Percentiles rank a stretch among this genome's conserved stretches.
phyloP scores from a whole-genome alignment of 176 grass and related monocot genomes.

The Paspalum notatum region DNA sequence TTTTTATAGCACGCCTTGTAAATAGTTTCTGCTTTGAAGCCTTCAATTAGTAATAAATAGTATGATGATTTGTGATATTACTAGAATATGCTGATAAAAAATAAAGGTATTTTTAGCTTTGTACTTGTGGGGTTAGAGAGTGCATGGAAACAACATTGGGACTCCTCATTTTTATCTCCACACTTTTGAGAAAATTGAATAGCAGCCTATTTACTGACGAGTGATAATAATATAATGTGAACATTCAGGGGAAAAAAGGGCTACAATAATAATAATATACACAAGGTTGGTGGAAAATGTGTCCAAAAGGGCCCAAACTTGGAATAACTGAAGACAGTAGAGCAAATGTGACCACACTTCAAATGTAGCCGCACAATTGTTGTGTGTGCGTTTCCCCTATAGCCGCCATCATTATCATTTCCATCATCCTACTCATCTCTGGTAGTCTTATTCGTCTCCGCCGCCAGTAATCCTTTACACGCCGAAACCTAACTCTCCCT shows the following conservation, averaged over 20 bases:
- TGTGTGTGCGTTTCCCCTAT: background rate
- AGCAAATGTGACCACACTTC: background rate
- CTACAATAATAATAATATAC: too few relatives aligned
- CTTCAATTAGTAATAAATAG: too few relatives aligned
- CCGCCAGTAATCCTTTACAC: constrained; percentile 6
- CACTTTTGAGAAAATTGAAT: background rate
- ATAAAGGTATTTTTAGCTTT: too few relatives aligned
- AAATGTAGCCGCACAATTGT: background rate
- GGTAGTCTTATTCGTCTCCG: background rate
- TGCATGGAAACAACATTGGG: background rate
- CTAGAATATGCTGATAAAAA: too few relatives aligned
- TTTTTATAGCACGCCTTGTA: too few relatives aligned
- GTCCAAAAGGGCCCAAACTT: background rate
- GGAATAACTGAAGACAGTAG: too few relatives aligned
- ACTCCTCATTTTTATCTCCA: background rate
- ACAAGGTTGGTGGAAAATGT: too few relatives aligned
- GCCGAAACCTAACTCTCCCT: constrained; percentile 29
- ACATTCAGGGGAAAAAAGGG: too few relatives aligned
- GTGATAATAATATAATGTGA: background rate
- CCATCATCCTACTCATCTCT: background rate
- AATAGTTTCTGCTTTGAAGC: too few relatives aligned
- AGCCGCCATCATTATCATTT: background rate
- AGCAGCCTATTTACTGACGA: background rate
- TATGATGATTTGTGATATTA: too few relatives aligned
- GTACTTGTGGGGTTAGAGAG: background rate